Base-by-base conservation (phyloP, 179 eudicot species). In the Carnegiea gigantea region DNA sequence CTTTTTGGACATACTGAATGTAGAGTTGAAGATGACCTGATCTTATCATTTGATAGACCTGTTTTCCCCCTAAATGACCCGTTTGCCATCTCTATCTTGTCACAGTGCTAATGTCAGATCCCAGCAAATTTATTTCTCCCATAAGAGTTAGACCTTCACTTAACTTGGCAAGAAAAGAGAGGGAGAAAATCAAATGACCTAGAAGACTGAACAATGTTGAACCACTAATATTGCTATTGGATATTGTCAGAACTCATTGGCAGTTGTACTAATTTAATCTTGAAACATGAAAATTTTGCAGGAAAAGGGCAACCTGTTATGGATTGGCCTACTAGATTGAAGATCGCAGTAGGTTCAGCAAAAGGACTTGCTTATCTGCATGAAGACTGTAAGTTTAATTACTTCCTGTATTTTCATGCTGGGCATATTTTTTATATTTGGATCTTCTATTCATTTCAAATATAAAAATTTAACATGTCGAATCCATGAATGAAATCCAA, bases 321-420 rank as follows among this genome's bases (percentile, higher is more conserved):
- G 89, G 86, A 88, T 12, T 88, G 92, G 92, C 72, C 75, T 26
- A 88, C 86, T 3, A 86, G 90, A 84, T 18, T 88, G 81, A 89
- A 76, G 81, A 89, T 88, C 36, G 92, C 89, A 0, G 82, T 89
- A 70, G 92, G 89, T 38, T 82, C 92, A 77, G 92, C 86, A 18
- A 88, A 88, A 82, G 92, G 90, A 73, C 72, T 89, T 46, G 92
- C 92, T 49, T 89, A 89, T 85, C 89, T 89, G 40, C 92, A 89
- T 73, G 92, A 89, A 83, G 90, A 89, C 49, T 89, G 92, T 89
- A 77, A 86, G 88, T 84, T 53, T 71, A 33, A 67, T 26, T 21
- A 15, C 72, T 28, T 26, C 18, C 62, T 54, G 5, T 6, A 18
- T 54, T 5, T 54, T 62, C 28, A 62, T 62, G 68, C 28, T n/a